These are phyloP conservation scores for Calonectria honghensis DNA, from an alignment of 2,329 filamentous ascomycete species.

Conservation along the genomic window DNA sequence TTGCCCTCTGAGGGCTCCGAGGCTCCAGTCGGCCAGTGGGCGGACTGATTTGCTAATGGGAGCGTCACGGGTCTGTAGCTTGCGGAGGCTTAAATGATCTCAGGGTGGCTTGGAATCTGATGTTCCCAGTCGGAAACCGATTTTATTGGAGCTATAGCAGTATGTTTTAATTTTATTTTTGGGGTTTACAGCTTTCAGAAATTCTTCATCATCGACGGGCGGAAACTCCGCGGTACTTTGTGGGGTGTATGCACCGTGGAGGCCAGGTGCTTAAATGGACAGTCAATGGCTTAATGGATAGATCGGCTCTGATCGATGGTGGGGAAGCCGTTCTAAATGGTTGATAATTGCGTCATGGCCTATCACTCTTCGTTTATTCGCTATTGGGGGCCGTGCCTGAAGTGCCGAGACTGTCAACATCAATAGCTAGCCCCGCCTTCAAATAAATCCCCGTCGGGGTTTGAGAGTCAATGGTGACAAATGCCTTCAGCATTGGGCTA, in stretches of 20 bases:
- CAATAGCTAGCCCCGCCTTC: neutral
- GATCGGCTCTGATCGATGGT: neutral
- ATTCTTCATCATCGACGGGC: neutral
- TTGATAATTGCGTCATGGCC: neutral
- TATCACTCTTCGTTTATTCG: neutral
- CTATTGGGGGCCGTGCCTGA: neutral
- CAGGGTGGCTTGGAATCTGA: too few species aligned
- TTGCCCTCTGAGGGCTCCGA: neutral
- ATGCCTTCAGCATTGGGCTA: neutral
- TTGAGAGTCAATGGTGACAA: neutral
- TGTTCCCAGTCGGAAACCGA: too few species aligned
- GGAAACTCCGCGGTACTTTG: neutral
- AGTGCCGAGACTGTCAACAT: neutral
- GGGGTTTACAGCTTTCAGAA: neutral
- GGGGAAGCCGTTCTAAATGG: neutral
- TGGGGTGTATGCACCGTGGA: neutral
- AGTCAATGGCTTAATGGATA: neutral
- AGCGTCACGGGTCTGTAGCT: neutral
- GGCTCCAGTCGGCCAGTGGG: neutral
- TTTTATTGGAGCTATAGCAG: neutral
- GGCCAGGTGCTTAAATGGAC: neutral
- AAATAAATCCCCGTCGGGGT: neutral
- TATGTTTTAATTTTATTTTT: neutral
- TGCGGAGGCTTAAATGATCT: neutral
- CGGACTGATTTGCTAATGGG: neutral